These are phyloP conservation scores for Clonostachys rhizophaga DNA, from an alignment of 2,329 filamentous ascomycete genomes.

Conservation along the genomic window DNA sequence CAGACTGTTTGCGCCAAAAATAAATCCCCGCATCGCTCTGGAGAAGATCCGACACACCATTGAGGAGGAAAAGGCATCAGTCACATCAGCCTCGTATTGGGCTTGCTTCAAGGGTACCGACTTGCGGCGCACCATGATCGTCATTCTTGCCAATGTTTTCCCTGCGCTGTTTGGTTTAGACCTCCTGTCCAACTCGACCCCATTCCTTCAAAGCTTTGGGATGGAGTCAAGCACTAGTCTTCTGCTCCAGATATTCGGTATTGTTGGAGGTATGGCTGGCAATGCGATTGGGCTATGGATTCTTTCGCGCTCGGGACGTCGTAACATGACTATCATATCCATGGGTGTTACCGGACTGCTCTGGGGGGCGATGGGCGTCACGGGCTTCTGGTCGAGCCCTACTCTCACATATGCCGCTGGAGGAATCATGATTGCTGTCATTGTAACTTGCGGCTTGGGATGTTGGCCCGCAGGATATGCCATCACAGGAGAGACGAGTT, in stretches of 20 bases:
- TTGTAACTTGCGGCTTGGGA: constrained; percentile 32
- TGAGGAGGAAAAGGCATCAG: constrained; percentile 24
- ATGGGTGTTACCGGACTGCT: constrained; percentile 22
- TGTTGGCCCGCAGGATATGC: constrained; percentile 35
- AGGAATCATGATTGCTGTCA: not conserved
- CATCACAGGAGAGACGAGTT: constrained; percentile 22
- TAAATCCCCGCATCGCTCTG: constrained; percentile 3
- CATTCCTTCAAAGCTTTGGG: constrained; percentile 27
- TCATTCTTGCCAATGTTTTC: constrained; percentile 32
- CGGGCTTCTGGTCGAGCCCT: constrained; percentile 17
- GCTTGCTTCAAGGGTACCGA: constrained; percentile 39
- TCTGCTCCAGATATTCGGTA: constrained; percentile 37
- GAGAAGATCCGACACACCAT: constrained; percentile 22
- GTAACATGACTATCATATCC: constrained; percentile 26
- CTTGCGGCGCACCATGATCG: constrained; percentile 31
- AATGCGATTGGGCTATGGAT: constrained; percentile 38
- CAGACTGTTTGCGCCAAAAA: constrained; percentile 26
- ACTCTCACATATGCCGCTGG: not conserved
- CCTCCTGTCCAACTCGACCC: constrained; percentile 34
- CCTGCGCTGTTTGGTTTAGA: constrained; percentile 39
- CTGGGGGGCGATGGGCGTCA: constrained; percentile 41
- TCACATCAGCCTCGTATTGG: constrained; percentile 35
- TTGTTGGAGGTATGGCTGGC: constrained; percentile 34
- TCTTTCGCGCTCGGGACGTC: constrained; percentile 30
- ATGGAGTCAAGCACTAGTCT: constrained; percentile 22